Evolutionary conservation across 148 eudicot genomes (phyloP).

Genomic region (Persicaria tinctoria): DNA sequence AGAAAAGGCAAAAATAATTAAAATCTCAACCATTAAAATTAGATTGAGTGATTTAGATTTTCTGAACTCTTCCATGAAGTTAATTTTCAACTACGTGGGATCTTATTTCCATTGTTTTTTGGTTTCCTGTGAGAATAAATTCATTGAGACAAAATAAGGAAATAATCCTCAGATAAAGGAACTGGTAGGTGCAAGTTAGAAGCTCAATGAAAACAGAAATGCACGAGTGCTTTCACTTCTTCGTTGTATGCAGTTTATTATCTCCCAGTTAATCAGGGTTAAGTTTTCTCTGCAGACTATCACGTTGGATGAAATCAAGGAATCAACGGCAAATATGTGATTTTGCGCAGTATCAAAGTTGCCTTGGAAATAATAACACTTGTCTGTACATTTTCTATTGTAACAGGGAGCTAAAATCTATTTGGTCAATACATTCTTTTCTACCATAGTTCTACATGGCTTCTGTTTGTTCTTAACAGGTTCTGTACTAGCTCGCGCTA

Average conservation of each 20-base stretch:
- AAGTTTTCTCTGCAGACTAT: conserved; percentile 38
- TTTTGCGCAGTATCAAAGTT: not conserved
- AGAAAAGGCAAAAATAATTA: too few relatives aligned
- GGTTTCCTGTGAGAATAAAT: not conserved
- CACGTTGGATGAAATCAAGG: conserved; percentile 60
- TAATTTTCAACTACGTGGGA: too few relatives aligned
- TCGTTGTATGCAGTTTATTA: not conserved
- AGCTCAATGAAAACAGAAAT: not conserved
- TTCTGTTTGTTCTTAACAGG: not conserved
- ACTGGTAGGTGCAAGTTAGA: not conserved
- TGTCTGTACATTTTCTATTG: conserved; percentile 26
- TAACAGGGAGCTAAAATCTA: conserved; percentile 12
- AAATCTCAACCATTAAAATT: not conserved
- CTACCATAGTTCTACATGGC: conserved; percentile 6
- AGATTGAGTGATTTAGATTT: too few relatives aligned
- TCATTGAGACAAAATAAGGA: not conserved
- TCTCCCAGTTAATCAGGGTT: not conserved
- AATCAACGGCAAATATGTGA: conserved; percentile 56
- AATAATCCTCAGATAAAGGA: not conserved
- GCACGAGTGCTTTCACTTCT: too few relatives aligned
- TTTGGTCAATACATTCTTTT: conserved; percentile 3
- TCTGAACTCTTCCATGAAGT: too few relatives aligned
- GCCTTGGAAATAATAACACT: conserved; percentile 8
- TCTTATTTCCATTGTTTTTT: not conserved
- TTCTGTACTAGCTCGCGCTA: not conserved